Evolutionary conservation across 176 grass and related monocot species (phyloP), one percentile per base, ranked within the genome.

Genomic region (Zea luxurians): DNA sequence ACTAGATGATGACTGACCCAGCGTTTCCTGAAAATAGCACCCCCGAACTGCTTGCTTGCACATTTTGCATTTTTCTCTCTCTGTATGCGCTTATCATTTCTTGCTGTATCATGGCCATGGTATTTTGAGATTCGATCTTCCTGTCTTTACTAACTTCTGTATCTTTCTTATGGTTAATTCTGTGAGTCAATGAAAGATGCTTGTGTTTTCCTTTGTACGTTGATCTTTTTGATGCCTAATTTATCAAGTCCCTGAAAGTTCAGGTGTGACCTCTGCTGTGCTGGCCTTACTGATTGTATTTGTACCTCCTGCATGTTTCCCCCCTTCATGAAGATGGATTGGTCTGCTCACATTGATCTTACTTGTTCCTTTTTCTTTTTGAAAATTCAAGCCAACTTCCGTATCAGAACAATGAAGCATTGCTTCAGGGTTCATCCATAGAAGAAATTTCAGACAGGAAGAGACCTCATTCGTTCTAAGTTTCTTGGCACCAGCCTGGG

Each of bases 11-110:
- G 69, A 86, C 78, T 84, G 67, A 82, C 80, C 82, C 78, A 75
- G 45, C 78, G 61, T 71, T 90, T 79, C 76, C 63, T 60, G 50
- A 78, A 44, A 82, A 71, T 90, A 92, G 83, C 83, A 74, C 37
- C 76, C 27, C 46, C 34, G 18, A 61, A 53, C 48, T 80, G 50
- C 37, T 71, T 80, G 68, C 71, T 84, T 37, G 52, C 42, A 12
- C 48, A 80, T 92, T 86, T 73, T 75, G 37, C 53, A 43, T 79
- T 80, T 84, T 27, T 27, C 27, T 27, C 27, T 27, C 27, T 27
- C 27, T 65, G 74, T 35, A 80, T 88, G 37, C 13, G 16, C 44
- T 63, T 70, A 58, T 81, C 65, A 40, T 71, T 88, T 64, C 71
- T 8, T 80, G 5, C 16, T 69, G 72, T 73, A 71, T 64, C 10